Percentiles rank a stretch among this genome's conserved stretches.
Evolutionary conservation across 768 basidiomycete genomes (phyloP).

Genomic region (Tubosaeta sp.): DNA sequence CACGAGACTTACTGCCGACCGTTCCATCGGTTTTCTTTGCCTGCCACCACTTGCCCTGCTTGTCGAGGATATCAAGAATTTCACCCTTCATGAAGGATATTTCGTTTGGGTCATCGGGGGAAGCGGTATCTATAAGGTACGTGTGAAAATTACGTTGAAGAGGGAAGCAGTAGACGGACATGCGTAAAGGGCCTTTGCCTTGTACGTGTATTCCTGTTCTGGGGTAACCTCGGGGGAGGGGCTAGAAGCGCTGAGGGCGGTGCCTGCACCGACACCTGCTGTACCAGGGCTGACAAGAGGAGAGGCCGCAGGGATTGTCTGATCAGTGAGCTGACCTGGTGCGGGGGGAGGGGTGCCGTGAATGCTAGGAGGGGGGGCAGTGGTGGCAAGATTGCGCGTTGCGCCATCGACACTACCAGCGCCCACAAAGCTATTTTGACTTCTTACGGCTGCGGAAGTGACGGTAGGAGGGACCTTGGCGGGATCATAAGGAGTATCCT

Average conservation of each 20-base stretch:
- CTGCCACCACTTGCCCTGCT: slow-evolving; percentile 93
- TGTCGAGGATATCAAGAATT: slow-evolving; percentile 87
- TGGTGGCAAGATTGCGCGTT: slow-evolving; percentile 53
- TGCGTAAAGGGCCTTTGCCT: slow-evolving; percentile 85
- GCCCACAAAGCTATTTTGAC: slow-evolving; percentile 42
- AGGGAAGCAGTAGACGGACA: slow-evolving; percentile 49
- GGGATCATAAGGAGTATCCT: slow-evolving; percentile 59
- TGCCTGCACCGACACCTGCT: slow-evolving; percentile 57
- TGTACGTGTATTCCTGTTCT: slow-evolving; percentile 56
- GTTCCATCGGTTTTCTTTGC: slow-evolving; percentile 73
- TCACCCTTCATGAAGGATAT: slow-evolving; percentile 93
- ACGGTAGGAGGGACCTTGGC: slow-evolving; percentile 47
- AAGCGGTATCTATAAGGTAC: slow-evolving; percentile 71
- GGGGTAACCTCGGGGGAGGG: slow-evolving; percentile 28
- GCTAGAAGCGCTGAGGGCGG: slow-evolving; percentile 22
- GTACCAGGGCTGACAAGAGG: slow-evolving; percentile 66
- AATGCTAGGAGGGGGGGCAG: slow-evolving; percentile 48
- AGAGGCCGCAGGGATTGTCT: slow-evolving; percentile 47
- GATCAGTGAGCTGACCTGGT: slow-evolving; percentile 40
- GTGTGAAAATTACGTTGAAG: slow-evolving; percentile 19
- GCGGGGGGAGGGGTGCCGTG: slow-evolving; percentile 42
- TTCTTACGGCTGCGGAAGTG: slow-evolving; percentile 41
- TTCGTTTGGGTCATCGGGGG: slow-evolving; percentile 92
- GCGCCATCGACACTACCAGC: slow-evolving; percentile 42
- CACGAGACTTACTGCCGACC: slow-evolving; percentile 62